Evolutionary conservation across 73 alveolate genomes (phyloP), one percentile per base, ranked within the genome.

Genomic region (Paramecium primaurelia): DNA sequence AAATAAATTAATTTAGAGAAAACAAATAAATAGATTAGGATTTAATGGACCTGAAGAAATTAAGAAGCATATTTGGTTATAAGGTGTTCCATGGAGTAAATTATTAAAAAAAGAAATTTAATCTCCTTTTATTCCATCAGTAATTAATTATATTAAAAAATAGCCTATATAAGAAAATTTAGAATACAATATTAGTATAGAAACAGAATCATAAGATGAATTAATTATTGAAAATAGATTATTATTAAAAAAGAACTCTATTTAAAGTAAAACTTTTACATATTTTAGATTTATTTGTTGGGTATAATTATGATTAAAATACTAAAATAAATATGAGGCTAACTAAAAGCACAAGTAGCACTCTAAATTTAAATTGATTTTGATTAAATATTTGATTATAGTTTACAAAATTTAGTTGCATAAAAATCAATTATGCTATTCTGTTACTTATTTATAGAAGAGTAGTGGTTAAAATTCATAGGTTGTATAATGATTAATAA

Each of bases 11-110:
- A 86, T 86, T 30, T 36, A 86, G 60, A 75, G 96, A 83, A 93
- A 93, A 86, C 86, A 92, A 18, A 68, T 73, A 28, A 58, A 68
- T 2, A 34, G 96, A 47, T 89, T 93, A 34, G 96, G 96, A 30
- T 91, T 59, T 68, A 69, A 93, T 92, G 95, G 95, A 20, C 94
- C 94, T 26, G 93, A 93, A 30, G 96, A 93, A 32, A 92, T 93
- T 14, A 93, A 93, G 54, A 88, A 92, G 0, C 92, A 93, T 68
- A 92, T 90, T n/a, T 93, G 96, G 96, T 68, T 93, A 14, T 45
- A 92, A 84, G 93, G 84, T 42, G 92, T 88, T 71, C 54, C 44
- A 38, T 93, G 96, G 96, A 77, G 59, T 38, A 59, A 71, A 12
- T 38, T 90, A n/a, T 85, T 91, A 20, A 84, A 51, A 16, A 91